Conservation (phyloP, 2,329 filamentous ascomycete genomes). For the Trichoderma brevicompactum region DNA sequence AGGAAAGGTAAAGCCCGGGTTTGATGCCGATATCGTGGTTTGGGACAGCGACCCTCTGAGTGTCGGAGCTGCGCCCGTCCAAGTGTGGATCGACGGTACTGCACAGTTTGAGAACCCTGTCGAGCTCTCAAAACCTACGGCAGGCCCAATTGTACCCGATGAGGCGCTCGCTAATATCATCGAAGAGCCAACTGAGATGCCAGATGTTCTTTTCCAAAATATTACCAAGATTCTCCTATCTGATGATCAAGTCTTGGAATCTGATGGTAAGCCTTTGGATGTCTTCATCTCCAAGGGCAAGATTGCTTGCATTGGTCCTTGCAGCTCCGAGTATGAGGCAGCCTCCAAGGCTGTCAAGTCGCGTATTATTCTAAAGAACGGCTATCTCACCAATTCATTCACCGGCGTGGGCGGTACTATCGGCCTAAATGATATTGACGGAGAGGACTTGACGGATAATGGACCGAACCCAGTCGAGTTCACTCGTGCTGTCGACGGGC, state of each 20-base stretch:
- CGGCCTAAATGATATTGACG: constrained; percentile 66
- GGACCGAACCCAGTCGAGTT: constrained; percentile 54
- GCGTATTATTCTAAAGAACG: constrained; percentile 57
- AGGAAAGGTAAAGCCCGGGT: constrained; percentile 65
- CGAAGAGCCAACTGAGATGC: constrained; percentile 46
- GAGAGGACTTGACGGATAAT: constrained; percentile 59
- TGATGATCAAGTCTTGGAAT: constrained; percentile 43
- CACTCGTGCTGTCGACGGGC: constrained; percentile 62
- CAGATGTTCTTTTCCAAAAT: constrained; percentile 60
- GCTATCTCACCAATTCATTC: constrained; percentile 63
- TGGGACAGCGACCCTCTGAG: constrained; percentile 67
- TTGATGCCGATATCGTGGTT: constrained; percentile 64
- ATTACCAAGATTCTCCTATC: constrained; percentile 57
- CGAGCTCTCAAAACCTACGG: constrained; percentile 56
- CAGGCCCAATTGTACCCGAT: constrained; percentile 47
- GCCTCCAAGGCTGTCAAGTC: constrained; percentile 45
- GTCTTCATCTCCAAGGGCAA: constrained; percentile 58
- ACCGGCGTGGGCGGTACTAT: constrained; percentile 64
- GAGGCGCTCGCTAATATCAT: constrained; percentile 46
- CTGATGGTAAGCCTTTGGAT: constrained; percentile 47
- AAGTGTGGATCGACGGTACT: constrained; percentile 67
- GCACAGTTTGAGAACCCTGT: constrained; percentile 58
- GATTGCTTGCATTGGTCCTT: constrained; percentile 61
- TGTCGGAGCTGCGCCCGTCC: constrained; percentile 61
- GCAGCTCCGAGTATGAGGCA: constrained; percentile 49